phyloP scores from a whole-genome alignment of 306 rosid species.

The Quercus ilex region DNA sequence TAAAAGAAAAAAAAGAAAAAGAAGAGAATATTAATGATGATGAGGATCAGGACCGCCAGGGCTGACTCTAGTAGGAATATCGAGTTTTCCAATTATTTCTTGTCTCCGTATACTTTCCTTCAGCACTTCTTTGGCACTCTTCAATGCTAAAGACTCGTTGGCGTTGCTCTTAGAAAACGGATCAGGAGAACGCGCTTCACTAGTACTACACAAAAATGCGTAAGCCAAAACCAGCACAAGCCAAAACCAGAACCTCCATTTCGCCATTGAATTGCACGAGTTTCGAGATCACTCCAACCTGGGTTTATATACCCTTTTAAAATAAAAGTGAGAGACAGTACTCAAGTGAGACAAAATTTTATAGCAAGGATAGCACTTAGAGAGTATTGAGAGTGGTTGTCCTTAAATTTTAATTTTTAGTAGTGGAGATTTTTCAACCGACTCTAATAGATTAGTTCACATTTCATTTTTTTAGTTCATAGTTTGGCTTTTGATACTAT shows the following conservation, averaged over 20 bases:
- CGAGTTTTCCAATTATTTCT: slow-evolving; percentile 20
- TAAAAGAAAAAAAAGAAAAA: background rate
- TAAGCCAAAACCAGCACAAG: slow-evolving; percentile 27
- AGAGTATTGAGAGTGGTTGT: no score
- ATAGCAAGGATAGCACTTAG: no score
- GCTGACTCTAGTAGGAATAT: slow-evolving; percentile 28
- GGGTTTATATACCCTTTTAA: no score
- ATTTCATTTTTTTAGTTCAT: no score
- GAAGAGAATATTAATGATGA: slow-evolving; percentile 24
- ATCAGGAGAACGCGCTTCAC: slow-evolving; percentile 12
- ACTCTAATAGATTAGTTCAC: no score
- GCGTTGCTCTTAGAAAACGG: background rate
- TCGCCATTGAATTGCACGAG: slow-evolving; percentile 8
- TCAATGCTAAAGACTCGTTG: slow-evolving; percentile 10
- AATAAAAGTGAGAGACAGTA: no score
- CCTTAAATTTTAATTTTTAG: no score
- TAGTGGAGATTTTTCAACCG: no score
- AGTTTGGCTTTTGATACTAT: no score
- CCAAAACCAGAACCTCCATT: slow-evolving; percentile 4
- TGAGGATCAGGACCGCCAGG: slow-evolving; percentile 50
- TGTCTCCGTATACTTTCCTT: slow-evolving; percentile 34
- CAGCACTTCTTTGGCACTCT: slow-evolving; percentile 30
- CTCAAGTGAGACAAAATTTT: no score
- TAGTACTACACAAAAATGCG: slow-evolving; percentile 10
- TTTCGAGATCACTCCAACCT: no score